Base-by-base conservation (phyloP, 805 yeast genomes). In the Schizosaccharomyces cryophilus region DNA sequence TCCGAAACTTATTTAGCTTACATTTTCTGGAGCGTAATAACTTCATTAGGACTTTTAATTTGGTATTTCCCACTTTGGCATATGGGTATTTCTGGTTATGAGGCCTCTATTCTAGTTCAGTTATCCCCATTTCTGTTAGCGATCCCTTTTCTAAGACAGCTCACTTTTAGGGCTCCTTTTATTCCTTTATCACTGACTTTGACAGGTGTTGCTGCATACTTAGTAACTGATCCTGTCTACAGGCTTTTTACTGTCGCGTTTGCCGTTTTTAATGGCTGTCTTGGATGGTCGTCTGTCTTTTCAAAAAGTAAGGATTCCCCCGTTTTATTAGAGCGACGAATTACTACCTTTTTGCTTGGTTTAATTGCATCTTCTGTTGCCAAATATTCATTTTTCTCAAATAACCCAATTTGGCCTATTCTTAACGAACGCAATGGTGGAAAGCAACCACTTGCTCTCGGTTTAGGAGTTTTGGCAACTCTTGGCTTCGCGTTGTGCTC, bases 21-120 rank as follows among this genome's bases (percentile, higher is more conserved):
- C 68, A 75, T 87, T 62, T 87, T 86, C 70, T 93, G 96, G 96
- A 77, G 96, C 0, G 82, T 82, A 26, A 64, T 81, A 54, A 85
- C 97, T 2, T 80, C 95, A 0, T 74, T 93, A 63, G 84, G 87
- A 55, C 78, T 93, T 62, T 82, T 93, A 68, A 82, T 93, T 60
- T 93, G 98, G 98, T 42, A 86, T 73, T 93, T 93, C 77, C 98
- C 98, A 11, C 75, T 93, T 64, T 93, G 98, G 98, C 80, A 85
- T 69, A 88, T 93, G 96, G 97, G 96, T 5, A 84, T 93, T 62
- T 85, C 95, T 1, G 98, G 98, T 3, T 89, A 85, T 69, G 98
- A 93, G 72, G 84, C 84, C 0, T 77, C 81, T 2, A 75, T 87
- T 58, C 68, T 80, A 5, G 73, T 81, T 26, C 73, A 82, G 47